Base-by-base conservation (phyloP, 1,284 basidiomycete species). In the Ustilago curta region DNA sequence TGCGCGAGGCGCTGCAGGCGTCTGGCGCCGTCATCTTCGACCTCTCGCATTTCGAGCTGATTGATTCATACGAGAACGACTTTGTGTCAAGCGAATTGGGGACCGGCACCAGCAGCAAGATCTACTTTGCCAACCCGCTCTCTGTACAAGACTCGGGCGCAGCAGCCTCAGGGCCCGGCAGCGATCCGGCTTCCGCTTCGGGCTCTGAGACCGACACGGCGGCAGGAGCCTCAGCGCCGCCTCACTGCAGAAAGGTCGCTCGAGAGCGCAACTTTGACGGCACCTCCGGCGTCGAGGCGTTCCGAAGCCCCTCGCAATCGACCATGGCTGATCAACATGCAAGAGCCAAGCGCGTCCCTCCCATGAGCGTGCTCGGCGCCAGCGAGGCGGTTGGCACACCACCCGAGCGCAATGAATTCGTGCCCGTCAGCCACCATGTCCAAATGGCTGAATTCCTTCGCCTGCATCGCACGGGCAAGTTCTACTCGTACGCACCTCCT, bases 21-120 rank as follows among this genome's bases (percentile, higher is more conserved):
- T 93, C 96, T 82, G 94, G 93, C 37, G 93, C 94, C 45, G 88
- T 95, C 64, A 91, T 98, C 58, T 84, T 97, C 87, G 95, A 97
- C 84, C 91, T 97, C 50, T 92, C 92, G 19, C 92, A 94, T 79
- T 93, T 93, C 76, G 93, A 97, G 83, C 90, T 94, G 35, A 87
- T 93, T 39, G 93, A 95, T 85, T 89, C 90, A 0, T 88, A 91
- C 79, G 89, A 87, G 65, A 86, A 88, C 0, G 91, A 93, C 80
- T 63, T 65, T 48, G 45, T 52, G 9, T 58, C 71, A 31, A 61
- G 51, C 55, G 71, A 69, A 25, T 55, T 62, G 2, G 73, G 74
- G 29, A 59, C 59, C 8, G 64, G 63, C 19, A 89, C 74, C 21
- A 74, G 67, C 59, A 74, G 75, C 65, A 81, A 82, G 59, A 69